Evolutionary conservation across 768 basidiomycete species (phyloP).

Genomic region (Daedalea quercina): DNA sequence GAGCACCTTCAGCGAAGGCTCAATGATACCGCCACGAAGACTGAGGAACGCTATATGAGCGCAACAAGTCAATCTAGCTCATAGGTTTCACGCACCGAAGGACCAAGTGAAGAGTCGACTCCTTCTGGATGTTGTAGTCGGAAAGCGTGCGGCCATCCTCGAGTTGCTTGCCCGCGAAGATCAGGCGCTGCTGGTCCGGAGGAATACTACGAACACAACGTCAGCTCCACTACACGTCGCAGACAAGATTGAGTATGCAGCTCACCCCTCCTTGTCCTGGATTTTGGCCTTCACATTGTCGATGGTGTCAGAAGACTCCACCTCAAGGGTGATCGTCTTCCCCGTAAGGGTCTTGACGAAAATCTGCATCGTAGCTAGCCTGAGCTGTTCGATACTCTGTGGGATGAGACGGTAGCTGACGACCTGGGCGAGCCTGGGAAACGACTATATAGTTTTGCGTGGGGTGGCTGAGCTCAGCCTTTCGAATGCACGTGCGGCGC

Average conservation of each 20-base stretch:
- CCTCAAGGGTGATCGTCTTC: constrained; percentile 98
- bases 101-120: constrained; percentile 95
- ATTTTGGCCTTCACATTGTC: constrained; percentile 90
- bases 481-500: not conserved
- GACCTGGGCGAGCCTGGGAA: constrained; percentile 20
- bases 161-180: constrained; percentile 97
- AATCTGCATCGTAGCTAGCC: constrained; percentile 36
- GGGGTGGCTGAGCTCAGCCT: constrained; percentile 21
- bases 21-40: constrained; percentile 97
- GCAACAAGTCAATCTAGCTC: not conserved
- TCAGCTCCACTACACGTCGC: not conserved
- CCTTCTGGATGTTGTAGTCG: constrained; percentile 99
- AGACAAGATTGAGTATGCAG: not conserved
- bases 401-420: constrained; percentile 14
- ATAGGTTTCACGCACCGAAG: constrained; percentile 61
- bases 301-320: constrained; percentile 94
- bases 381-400: constrained; percentile 6
- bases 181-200: constrained; percentile 91
- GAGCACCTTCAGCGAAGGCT: constrained; percentile 96
- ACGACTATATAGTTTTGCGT: constrained; percentile 21
- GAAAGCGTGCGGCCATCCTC: constrained; percentile 95
- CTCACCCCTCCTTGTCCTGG: constrained; percentile 72
- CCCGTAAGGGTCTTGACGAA: constrained; percentile 90
- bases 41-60: constrained; percentile 28
- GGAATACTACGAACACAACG: constrained; percentile 55